These are phyloP conservation scores for Amorphotheca resinae DNA, from an alignment of 495 filamentous ascomycete genomes.

Conservation along the genomic window DNA sequence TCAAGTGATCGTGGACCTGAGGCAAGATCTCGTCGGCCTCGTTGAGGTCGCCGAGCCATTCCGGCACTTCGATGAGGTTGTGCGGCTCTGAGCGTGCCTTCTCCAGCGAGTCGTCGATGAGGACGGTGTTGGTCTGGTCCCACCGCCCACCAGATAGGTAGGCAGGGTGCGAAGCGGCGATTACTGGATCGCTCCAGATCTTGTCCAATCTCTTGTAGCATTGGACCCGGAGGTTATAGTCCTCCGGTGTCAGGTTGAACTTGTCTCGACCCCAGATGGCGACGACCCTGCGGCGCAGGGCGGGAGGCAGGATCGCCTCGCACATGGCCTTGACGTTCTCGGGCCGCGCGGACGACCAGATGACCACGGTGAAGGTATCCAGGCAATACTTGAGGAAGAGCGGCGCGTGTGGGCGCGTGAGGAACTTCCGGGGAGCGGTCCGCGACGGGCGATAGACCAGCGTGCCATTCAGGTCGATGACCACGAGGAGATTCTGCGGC, in stretches of 20 bases:
- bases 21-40: constrained; percentile 29
- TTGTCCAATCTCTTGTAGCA: constrained; percentile 74
- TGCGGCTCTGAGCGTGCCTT: constrained; percentile 76
- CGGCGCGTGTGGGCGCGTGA: constrained; percentile 45
- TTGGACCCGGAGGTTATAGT: constrained; percentile 61
- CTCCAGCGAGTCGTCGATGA: constrained; percentile 70
- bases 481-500: constrained; percentile 48
- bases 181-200: constrained; percentile 50
- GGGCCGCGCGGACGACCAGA: constrained; percentile 80
- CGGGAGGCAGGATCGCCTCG: constrained; percentile 33
- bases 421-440: constrained; percentile 36
- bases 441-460: constrained; percentile 55
- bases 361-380: constrained; percentile 58
- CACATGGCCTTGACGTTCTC: constrained; percentile 56
- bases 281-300: constrained; percentile 36
- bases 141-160: constrained; percentile 33
- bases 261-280: constrained; percentile 73
- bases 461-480: constrained; percentile 91
- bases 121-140: constrained; percentile 75
- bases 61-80: constrained; percentile 70
- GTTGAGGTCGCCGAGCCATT: constrained; percentile 43
- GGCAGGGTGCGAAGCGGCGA: constrained; percentile 40
- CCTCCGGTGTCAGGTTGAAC: constrained; percentile 46
- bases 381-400: constrained; percentile 58
- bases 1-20: constrained; percentile 37